Evolutionary conservation across 208 protist species (phyloP), one percentile per base, ranked within the genome.

Genomic region (Sergeia podlipaevii): DNA sequence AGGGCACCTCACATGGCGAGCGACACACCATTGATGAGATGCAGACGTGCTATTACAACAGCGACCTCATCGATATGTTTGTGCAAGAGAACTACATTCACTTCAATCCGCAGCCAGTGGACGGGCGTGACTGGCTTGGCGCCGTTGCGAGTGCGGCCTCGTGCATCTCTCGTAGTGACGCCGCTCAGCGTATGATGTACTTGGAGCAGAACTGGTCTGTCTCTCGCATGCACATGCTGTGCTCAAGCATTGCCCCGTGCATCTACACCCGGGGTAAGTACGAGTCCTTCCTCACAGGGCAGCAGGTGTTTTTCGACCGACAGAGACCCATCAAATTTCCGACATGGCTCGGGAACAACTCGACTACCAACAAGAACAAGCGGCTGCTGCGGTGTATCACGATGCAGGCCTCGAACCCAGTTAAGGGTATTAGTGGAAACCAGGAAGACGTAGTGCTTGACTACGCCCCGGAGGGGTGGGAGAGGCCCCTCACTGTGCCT

Each of bases 41-140:
- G 64, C 73, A 92, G 33, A 33, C 74, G 11, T 74, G 85, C 62
- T 98, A 95, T 74, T 97, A 97, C 72, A 93, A 96, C 67, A 60
- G 66, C 10, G 85, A 96, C 52, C 60, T 98, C 4, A 70, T 98
- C 10, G 95, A 97, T 32, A 63, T 98, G 63, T 93, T 98, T 60
- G 83, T 98, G 50, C 93, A 98, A 68, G 91, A 98, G 60, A 98
- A 98, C 74, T 98, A 98, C 53, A 59, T 97, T 13, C 76, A 96
- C 74, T 93, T 78, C 62, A 89, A 85, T 24, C 88, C 88, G 4
- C 45, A 77, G 45, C 50, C 1, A 50, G 43, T 45, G 28, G 55
- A 55, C 33, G 53, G 65, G 2, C 30, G 41, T 3, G 67, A 78
- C 29, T 75, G 74, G 55, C 71, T 91, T 60, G 61, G 64, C 3